Percentiles rank a stretch among this genome's conserved stretches.
Evolutionary conservation across 2,329 filamentous ascomycete genomes (phyloP).

Genomic region (Penicillium sp.): DNA sequence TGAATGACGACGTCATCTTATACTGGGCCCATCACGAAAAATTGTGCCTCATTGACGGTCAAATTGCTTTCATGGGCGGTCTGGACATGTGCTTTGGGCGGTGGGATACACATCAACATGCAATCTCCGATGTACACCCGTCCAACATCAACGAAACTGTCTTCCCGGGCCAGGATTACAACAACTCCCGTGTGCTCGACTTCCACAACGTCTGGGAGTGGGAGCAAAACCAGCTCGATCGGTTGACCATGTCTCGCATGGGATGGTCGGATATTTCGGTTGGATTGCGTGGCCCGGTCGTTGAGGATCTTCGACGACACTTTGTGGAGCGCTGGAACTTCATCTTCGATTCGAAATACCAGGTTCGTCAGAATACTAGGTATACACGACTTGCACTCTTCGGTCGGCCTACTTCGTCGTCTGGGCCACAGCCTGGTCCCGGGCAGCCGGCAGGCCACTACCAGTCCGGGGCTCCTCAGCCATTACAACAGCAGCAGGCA

Average conservation of each 20-base stretch:
- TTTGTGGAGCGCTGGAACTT: constrained; percentile 92
- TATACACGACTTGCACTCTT: constrained; percentile 47
- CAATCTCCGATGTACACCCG: constrained; percentile 81
- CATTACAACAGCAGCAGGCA: constrained; percentile 8
- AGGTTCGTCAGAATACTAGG: constrained; percentile 54
- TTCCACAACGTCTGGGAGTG: constrained; percentile 76
- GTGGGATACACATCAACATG: constrained; percentile 86
- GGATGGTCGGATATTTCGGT: constrained; percentile 89
- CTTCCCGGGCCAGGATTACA: constrained; percentile 90
- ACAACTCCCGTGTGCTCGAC: constrained; percentile 83
- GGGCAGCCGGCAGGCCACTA: constrained; percentile 18
- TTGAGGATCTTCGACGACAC: constrained; percentile 73
- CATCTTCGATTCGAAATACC: constrained; percentile 82
- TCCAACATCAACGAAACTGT: constrained; percentile 73
- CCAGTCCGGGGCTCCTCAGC: constrained; percentile 18
- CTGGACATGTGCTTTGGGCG: constrained; percentile 85
- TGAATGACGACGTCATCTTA: constrained; percentile 75
- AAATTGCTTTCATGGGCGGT: constrained; percentile 85
- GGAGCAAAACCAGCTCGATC: constrained; percentile 83
- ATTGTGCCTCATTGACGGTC: constrained; percentile 77
- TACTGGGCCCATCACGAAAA: constrained; percentile 97
- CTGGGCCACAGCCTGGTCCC: constrained; percentile 13
- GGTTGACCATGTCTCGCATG: constrained; percentile 79
- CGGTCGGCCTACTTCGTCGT: constrained; percentile 34
- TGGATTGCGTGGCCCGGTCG: constrained; percentile 72